Evolutionary conservation across 495 filamentous ascomycete genomes (phyloP), one percentile per base, ranked within the genome.

Genomic region (Xylaria flabelliformis): DNA sequence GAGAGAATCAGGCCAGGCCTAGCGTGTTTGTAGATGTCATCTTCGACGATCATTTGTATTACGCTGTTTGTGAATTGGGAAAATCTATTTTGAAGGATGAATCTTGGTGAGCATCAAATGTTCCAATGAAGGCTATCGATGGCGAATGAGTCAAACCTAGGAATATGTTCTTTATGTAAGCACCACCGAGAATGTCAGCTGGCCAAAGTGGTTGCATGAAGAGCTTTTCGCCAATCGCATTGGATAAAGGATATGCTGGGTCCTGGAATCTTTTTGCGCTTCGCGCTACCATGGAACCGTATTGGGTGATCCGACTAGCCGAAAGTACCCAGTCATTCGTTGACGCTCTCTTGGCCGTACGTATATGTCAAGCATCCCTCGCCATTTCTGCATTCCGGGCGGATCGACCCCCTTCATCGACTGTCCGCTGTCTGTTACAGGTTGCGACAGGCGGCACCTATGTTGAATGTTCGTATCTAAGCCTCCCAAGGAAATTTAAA

Each of bases 201-300:
- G 65, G 65, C 29, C 32, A 41, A 67, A 67, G 64, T 67, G 65
- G 48, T 56, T 67, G 65, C 65, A 67, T 67, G 19, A 67, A 19
- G 48, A 34, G 15, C 29, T 32, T 50, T 32, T 32, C 63, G 42
- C 42, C 63, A 65, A 65, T 44, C 41, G 42, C 63, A 29, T 41
- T 48, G 48, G 5, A 39, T 39, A 46, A n/a, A 48, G 48, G 64
- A 53, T 36, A 56, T 19, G 15, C n/a, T 39, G 44, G 64, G 64
- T 59, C 56, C 26, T 13, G 6, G 55, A 36, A 32, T 26, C 55
- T 59, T 29, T 59, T 59, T 36, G 29, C 53, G 53, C 53, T 58
- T 58, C 48, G 48, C 61, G 41, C 44, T 51, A 51, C 29, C 63
- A 0, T 53, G 29, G 39, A 67, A 53, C 29, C 8, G 46, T 41